Evolutionary conservation across 129 eudicot genomes (phyloP).

Genomic region (Artemisia argyi): DNA sequence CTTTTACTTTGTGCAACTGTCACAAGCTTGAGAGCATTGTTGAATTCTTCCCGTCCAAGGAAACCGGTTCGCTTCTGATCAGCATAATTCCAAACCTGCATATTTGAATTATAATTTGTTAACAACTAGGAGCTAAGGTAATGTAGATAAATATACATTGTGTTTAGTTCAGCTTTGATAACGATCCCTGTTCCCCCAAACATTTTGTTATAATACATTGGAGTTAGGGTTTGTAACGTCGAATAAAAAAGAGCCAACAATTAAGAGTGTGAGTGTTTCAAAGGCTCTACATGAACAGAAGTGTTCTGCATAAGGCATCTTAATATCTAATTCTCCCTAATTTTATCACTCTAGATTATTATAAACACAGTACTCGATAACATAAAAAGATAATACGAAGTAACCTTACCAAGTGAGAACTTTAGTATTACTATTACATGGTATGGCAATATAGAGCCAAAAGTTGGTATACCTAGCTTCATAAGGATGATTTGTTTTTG

Average conservation of each 20-base stretch:
- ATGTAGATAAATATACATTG: neutral
- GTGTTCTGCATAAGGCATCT: neutral
- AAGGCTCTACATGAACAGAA: neutral
- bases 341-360: neutral
- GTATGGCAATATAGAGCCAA: neutral
- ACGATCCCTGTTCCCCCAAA: neutral
- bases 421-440: neutral
- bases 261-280: neutral
- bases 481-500: neutral
- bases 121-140: neutral
- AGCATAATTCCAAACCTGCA: conserved; percentile 87
- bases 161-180: neutral
- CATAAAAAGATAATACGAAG: neutral
- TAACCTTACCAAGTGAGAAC: neutral
- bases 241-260: neutral
- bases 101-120: neutral
- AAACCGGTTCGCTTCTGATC: conserved; percentile 78
- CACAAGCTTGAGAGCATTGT: conserved; percentile 89
- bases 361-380: neutral
- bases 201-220: neutral
- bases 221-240: neutral
- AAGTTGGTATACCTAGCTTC: neutral
- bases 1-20: conserved; percentile 95
- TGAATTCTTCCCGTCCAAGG: conserved; percentile 91
- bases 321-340: neutral